Conservation (phyloP, 306 rosid genomes). For the Canavalia gladiata region DNA sequence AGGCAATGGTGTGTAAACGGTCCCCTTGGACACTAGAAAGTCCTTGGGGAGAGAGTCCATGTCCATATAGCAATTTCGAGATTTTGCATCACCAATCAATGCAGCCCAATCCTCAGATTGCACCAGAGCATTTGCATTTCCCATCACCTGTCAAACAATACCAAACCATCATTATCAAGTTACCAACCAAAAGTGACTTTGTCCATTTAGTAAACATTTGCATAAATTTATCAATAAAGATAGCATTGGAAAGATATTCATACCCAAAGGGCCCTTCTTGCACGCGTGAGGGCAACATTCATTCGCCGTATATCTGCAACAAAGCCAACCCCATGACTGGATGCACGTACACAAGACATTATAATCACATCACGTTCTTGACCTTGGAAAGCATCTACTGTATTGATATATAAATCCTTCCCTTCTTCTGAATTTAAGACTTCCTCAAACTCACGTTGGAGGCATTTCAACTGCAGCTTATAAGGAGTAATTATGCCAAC, state of each 20-base stretch:
- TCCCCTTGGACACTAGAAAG: slow-evolving; percentile 68
- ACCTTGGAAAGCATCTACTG: slow-evolving; percentile 99
- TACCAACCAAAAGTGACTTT: slow-evolving; percentile 20
- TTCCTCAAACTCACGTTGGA: slow-evolving; percentile 91
- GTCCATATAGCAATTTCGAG: slow-evolving; percentile 85
- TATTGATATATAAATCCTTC: slow-evolving; percentile 90
- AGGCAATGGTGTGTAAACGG: slow-evolving; percentile 65
- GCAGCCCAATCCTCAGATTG: slow-evolving; percentile 97
- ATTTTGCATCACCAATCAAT: slow-evolving; percentile 80
- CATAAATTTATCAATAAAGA: slow-evolving; percentile 2
- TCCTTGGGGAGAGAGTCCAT: slow-evolving; percentile 95
- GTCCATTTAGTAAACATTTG: background rate
- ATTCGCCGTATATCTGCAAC: slow-evolving; percentile 95
- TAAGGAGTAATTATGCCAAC: slow-evolving; percentile 98
- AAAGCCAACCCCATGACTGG: slow-evolving; percentile 93
- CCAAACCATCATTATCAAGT: slow-evolving; percentile 35
- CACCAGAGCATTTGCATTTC: slow-evolving; percentile 85
- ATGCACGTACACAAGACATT: slow-evolving; percentile 99
- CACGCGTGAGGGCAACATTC: slow-evolving; percentile 99
- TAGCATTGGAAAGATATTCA: slow-evolving; percentile 33
- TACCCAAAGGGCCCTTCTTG: slow-evolving; percentile 99
- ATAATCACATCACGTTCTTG: slow-evolving; percentile 98
- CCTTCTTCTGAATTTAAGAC: slow-evolving; percentile 94
- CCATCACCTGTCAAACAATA: slow-evolving; percentile 83
- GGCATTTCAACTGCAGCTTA: slow-evolving; percentile 96